phyloP scores from a whole-genome alignment of 768 basidiomycete genomes.

The Rossbeevera mucosa region DNA sequence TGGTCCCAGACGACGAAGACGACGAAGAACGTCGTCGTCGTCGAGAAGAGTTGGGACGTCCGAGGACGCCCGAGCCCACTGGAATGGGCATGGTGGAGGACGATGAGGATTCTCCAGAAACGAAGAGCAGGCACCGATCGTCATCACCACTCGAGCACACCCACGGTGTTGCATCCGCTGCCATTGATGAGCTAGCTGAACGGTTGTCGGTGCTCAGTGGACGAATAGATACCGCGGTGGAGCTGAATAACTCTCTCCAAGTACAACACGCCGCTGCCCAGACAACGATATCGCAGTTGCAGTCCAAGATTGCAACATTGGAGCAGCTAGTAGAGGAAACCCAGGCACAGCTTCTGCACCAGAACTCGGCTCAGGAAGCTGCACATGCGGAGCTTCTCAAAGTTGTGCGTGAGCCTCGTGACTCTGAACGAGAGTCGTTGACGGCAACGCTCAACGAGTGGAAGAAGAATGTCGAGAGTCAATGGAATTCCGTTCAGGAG shows the following conservation, averaged over 20 bases:
- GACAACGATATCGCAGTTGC: constrained; percentile 61
- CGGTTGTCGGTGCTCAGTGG: constrained; percentile 59
- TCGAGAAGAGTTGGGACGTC: constrained; percentile 60
- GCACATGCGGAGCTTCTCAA: constrained; percentile 32
- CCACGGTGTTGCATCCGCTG: constrained; percentile 28
- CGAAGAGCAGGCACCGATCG: constrained; percentile 17
- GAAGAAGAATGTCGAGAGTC: constrained; percentile 74
- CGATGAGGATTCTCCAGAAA: constrained; percentile 35
- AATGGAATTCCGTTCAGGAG: constrained; percentile 72
- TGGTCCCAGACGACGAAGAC: constrained; percentile 35
- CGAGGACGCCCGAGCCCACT: constrained; percentile 78
- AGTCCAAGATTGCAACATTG: constrained; percentile 63
- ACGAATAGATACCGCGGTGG: constrained; percentile 73
- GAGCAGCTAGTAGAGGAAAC: constrained; percentile 61
- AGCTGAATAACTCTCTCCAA: constrained; percentile 68
- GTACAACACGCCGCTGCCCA: constrained; percentile 76
- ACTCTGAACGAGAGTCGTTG: constrained; percentile 45
- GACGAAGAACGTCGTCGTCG: constrained; percentile 44
- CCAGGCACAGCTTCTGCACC: constrained; percentile 37
- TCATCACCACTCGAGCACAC: constrained; percentile 15
- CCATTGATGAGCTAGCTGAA: constrained; percentile 54
- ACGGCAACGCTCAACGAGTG: constrained; percentile 60
- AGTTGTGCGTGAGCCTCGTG: constrained; percentile 32
- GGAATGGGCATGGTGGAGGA: constrained; percentile 48
- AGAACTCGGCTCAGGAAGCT: constrained; percentile 34